Evolutionary conservation across 2,329 filamentous ascomycete genomes (phyloP).

Genomic region (Fusarium keratoplasticum): DNA sequence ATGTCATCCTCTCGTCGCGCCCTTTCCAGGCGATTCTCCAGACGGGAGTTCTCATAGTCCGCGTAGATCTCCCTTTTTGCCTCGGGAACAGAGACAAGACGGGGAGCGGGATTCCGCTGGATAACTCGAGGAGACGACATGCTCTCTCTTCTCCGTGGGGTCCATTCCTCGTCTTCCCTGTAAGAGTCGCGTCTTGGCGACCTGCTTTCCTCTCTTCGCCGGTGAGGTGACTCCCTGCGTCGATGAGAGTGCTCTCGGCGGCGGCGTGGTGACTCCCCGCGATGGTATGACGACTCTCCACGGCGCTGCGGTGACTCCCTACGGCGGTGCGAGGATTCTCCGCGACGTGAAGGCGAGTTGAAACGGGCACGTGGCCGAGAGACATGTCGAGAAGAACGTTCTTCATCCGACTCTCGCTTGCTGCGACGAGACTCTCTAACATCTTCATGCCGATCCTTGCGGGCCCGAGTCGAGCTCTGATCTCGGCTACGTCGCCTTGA

Average conservation of each 20-base stretch:
- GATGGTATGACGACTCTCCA: background rate
- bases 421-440: constrained; percentile 7
- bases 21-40: constrained; percentile 30
- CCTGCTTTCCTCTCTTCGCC: constrained; percentile 1
- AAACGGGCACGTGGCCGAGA: constrained; percentile 23
- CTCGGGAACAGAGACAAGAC: constrained; percentile 29
- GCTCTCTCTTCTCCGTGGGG: constrained; percentile 6
- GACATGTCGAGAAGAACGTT: background rate
- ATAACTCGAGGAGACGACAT: constrained; percentile 31
- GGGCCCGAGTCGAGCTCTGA: constrained; percentile 18
- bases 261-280: background rate
- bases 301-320: background rate
- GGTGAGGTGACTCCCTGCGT: background rate
- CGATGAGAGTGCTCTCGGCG: background rate
- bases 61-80: constrained; percentile 29
- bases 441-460: constrained; percentile 6
- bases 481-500: constrained; percentile 5
- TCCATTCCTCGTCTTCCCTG: constrained; percentile 16
- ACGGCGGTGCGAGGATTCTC: background rate
- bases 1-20: constrained; percentile 20
- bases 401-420: constrained; percentile 2
- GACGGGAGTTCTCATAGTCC: constrained; percentile 4
- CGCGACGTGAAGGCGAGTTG: constrained; percentile 6
- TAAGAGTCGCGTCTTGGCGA: constrained; percentile 20
- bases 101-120: constrained; percentile 23